Base-by-base conservation (phyloP, 2,329 filamentous ascomycete species). In the Pseudonectria foliicola region DNA sequence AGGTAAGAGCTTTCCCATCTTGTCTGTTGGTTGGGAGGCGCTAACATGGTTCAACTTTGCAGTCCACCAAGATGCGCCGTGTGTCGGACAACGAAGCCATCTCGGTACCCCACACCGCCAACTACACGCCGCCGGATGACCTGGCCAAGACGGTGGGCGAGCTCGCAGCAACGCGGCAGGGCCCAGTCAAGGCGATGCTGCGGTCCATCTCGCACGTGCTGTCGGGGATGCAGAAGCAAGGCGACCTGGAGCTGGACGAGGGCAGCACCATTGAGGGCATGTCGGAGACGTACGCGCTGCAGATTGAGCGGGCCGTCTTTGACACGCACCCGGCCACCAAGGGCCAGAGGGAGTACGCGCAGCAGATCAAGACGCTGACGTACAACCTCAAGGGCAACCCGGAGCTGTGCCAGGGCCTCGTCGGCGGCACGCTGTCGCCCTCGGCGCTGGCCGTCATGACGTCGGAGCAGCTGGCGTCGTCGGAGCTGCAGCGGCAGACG, bases 331-430 rank as follows among this genome's bases (percentile, higher is more conserved):
- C 68, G 1, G 63, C 62, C 24, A 57, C 48, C 27, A 63, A 60
- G 43, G 58, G 59, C 11, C 64, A 68, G 15, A 65, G 66, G 38
- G 65, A 77, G 33, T 79, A 77, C 47, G 66, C 55, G 11, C 64
- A 66, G 24, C 77, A 95, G 60, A 74, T 88, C 49, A 80, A 87
- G 44, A 78, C 82, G 29, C 75, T 98, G 46, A 68, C 79, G 31
- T 85, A 85, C 62, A 96, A 96, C 62, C 69, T 95, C 41, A 95
- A 94, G 71, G 82, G 80, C 55, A 98, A 98, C 58, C 64, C 79
- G 35, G 79, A 87, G 48, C 69, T 98, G 29, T 77, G 84, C 34
- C 75, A 81, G 51, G 77, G 82, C 27, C 67, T 98, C 34, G 67
- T 96, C n/a, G 75, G 75, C 42, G 76, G 78, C 34, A 77, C 72